phyloP scores from a whole-genome alignment of 2,329 filamentous ascomycete genomes.

The Sporothrix globosa region DNA sequence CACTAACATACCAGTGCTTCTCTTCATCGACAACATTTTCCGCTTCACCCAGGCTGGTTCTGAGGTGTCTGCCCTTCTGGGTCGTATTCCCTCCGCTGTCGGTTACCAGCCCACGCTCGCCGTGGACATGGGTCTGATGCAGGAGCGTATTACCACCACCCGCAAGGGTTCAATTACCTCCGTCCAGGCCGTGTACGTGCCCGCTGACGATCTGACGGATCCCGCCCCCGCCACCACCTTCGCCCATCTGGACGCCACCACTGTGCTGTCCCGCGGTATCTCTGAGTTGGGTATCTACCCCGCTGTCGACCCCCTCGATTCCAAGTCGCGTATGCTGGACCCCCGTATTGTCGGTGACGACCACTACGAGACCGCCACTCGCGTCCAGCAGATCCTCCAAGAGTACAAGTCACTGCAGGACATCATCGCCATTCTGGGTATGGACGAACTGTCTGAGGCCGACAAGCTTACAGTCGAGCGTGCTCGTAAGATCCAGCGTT shows the following conservation, averaged over 20 bases:
- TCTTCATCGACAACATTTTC: constrained; percentile 99
- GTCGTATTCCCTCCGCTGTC: constrained; percentile 99
- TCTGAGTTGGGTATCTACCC: constrained; percentile 99
- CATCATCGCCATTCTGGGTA: constrained; percentile 99
- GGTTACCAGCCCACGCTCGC: constrained; percentile 99
- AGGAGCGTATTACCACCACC: constrained; percentile 99
- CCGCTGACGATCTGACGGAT: constrained; percentile 99
- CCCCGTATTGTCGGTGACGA: constrained; percentile 97
- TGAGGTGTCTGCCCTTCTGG: constrained; percentile 97
- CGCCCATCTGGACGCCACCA: constrained; percentile 99
- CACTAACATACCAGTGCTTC: constrained; percentile 66
- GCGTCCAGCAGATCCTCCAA: constrained; percentile 98
- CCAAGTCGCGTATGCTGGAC: constrained; percentile 99
- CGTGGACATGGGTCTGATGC: constrained; percentile 99
- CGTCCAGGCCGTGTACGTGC: constrained; percentile 99
- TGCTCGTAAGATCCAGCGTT: constrained; percentile 99
- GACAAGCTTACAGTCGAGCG: constrained; percentile 99
- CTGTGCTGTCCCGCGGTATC: constrained; percentile 99
- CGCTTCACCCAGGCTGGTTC: constrained; percentile 99
- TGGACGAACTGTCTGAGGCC: constrained; percentile 98
- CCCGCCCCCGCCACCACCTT: constrained; percentile 99
- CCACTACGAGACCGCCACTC: constrained; percentile 92
- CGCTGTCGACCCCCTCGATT: constrained; percentile 98
- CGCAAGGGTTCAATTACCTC: constrained; percentile 99
- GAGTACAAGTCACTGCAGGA: constrained; percentile 99